These are phyloP conservation scores for Colletotrichum theobromicola DNA, from an alignment of 2,329 filamentous ascomycete genomes.

Conservation along the genomic window DNA sequence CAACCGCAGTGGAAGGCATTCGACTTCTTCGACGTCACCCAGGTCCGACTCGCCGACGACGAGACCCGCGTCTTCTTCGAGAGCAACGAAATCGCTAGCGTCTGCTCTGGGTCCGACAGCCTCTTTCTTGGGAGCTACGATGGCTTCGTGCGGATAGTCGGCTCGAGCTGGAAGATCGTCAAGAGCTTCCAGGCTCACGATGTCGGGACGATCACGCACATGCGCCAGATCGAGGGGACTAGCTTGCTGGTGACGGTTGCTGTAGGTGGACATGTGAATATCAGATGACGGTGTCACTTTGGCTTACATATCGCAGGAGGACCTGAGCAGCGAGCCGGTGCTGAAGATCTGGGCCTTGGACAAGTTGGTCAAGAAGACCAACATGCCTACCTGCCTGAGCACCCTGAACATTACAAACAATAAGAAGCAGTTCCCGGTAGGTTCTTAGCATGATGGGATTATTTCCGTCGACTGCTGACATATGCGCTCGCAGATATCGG, in stretches of 20 bases:
- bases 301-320: conserved; percentile 61
- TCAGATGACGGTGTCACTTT: neutral
- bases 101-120: conserved; percentile 86
- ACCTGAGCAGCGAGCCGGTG: conserved; percentile 84
- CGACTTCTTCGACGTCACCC: conserved; percentile 97
- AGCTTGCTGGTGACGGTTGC: conserved; percentile 84
- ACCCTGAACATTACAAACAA: conserved; percentile 88
- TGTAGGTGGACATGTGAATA: conserved; percentile 35
- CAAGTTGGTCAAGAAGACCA: conserved; percentile 92
- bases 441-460: conserved; percentile 27
- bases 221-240: conserved; percentile 90
- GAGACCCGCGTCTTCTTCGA: conserved; percentile 82
- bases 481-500: conserved; percentile 67
- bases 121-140: conserved; percentile 87
- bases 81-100: conserved; percentile 80
- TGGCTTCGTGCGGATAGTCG: conserved; percentile 87
- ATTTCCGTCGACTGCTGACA: neutral
- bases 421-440: conserved; percentile 87
- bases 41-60: conserved; percentile 79
- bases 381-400: conserved; percentile 85
- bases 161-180: conserved; percentile 84
- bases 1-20: conserved; percentile 90
- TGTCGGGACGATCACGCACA: conserved; percentile 80
- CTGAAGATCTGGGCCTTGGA: conserved; percentile 98
- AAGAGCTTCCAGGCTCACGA: conserved; percentile 89